Evolutionary conservation across 345 rosid genomes (phyloP).

Genomic region (Gossypium australe): DNA sequence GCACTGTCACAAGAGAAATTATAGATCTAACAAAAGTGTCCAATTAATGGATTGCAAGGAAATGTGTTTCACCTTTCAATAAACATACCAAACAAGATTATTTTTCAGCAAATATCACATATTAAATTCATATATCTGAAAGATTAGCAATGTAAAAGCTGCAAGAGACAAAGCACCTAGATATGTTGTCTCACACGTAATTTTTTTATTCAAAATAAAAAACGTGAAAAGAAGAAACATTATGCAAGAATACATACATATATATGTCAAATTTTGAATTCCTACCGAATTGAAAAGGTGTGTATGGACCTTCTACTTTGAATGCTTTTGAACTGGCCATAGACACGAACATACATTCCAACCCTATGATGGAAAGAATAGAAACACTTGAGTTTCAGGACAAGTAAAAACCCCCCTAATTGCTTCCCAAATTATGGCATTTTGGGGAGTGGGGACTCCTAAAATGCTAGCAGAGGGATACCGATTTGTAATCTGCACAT

Average conservation of each 20-base stretch:
- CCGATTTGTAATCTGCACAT: neutral
- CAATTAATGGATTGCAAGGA: too few relatives aligned
- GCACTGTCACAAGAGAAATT: too few relatives aligned
- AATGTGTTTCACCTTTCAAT: too few relatives aligned
- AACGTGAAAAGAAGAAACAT: neutral
- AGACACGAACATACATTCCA: slow-evolving; percentile 83
- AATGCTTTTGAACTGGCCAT: slow-evolving; percentile 71
- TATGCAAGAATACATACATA: neutral
- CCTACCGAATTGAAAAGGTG: slow-evolving; percentile 70
- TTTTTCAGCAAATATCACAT: neutral
- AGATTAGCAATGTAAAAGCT: neutral
- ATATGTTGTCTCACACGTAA: neutral
- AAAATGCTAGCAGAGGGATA: neutral
- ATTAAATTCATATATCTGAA: neutral
- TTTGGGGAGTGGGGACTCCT: neutral
- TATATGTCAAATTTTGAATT: neutral
- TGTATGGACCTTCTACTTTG: slow-evolving; percentile 69
- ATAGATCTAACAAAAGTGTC: too few relatives aligned
- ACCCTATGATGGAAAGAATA: slow-evolving; percentile 33
- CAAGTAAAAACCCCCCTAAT: neutral
- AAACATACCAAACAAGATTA: too few relatives aligned
- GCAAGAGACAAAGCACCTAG: neutral
- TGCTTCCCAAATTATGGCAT: neutral
- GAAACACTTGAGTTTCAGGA: neutral
- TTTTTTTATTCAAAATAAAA: neutral